These are phyloP conservation scores for Hansenula lynferdii DNA, from an alignment of 1,139 yeast genomes.

Conservation along the genomic window DNA sequence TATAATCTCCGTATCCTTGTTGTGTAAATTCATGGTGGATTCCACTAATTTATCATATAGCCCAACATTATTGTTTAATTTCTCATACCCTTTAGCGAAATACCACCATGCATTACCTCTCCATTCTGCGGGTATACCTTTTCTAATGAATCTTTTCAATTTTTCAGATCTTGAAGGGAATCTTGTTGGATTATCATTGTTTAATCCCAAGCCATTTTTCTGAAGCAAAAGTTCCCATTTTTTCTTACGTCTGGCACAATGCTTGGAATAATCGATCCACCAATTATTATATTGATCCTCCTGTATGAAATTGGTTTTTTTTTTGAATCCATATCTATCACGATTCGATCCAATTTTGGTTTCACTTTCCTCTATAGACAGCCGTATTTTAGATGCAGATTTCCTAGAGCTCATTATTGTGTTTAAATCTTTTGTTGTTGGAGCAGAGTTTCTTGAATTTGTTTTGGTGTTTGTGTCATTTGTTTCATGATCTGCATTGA, in stretches of 20 bases:
- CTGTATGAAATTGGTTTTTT: slow-evolving; percentile 48
- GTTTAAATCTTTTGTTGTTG: slow-evolving; percentile 5
- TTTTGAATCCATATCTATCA: slow-evolving; percentile 86
- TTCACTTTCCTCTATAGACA: slow-evolving; percentile 15
- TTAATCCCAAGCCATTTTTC: slow-evolving; percentile 58
- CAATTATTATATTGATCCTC: slow-evolving; percentile 63
- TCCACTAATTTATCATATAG: slow-evolving; percentile 63
- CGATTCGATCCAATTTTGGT: slow-evolving; percentile 25
- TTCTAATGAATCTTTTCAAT: slow-evolving; percentile 74
- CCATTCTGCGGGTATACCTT: slow-evolving; percentile 97
- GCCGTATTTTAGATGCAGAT: slow-evolving; percentile 15
- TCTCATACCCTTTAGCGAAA: slow-evolving; percentile 89
- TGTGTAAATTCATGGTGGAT: slow-evolving; percentile 45
- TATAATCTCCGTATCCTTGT: slow-evolving; percentile 83
- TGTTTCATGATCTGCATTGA: not conserved
- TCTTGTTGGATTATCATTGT: slow-evolving; percentile 36
- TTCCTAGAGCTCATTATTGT: slow-evolving; percentile 12
- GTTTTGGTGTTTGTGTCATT: not conserved
- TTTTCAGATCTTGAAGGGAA: slow-evolving; percentile 87
- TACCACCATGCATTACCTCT: slow-evolving; percentile 96
- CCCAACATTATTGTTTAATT: slow-evolving; percentile 62
- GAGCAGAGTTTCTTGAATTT: too few species aligned
- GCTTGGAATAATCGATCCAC: slow-evolving; percentile 66
- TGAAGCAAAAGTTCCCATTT: slow-evolving; percentile 72
- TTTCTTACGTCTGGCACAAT: slow-evolving; percentile 54